Percentiles rank a stretch among this genome's conserved stretches.
Conservation (phyloP, 192 early-diverging fungal genomes). For the Phlyctochytrium arcticum region DNA sequence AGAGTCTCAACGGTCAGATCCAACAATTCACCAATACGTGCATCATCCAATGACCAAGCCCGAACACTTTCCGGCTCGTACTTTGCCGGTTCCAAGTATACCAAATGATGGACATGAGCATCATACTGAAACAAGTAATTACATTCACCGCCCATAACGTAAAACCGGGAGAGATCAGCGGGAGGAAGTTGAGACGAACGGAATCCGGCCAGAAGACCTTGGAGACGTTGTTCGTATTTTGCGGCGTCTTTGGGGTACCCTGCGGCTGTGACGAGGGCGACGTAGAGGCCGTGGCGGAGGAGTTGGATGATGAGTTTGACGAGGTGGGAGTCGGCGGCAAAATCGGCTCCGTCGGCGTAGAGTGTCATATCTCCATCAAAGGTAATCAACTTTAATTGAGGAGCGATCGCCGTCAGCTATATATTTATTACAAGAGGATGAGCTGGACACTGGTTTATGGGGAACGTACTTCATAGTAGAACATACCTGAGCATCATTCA, state of each 20-base stretch:
- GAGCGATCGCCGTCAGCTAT: constrained; percentile 58
- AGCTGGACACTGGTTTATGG: background rate
- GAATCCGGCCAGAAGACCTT: constrained; percentile 71
- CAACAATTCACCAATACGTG: constrained; percentile 46
- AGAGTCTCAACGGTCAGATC: constrained; percentile 73
- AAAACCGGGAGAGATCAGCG: constrained; percentile 60
- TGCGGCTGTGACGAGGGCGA: constrained; percentile 90
- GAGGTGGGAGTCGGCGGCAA: constrained; percentile 64
- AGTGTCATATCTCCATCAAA: constrained; percentile 96
- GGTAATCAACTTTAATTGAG: constrained; percentile 70
- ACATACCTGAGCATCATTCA: constrained; percentile 86
- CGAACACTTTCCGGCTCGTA: constrained; percentile 31
- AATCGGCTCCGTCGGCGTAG: constrained; percentile 84
- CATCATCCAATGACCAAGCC: constrained; percentile 24
- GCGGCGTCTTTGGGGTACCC: constrained; percentile 71
- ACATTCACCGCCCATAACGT: constrained; percentile 84
- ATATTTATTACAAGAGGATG: background rate
- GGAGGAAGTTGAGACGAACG: constrained; percentile 38
- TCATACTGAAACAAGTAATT: constrained; percentile 83
- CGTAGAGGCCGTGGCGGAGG: constrained; percentile 58
- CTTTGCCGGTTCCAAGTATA: constrained; percentile 55
- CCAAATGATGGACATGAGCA: constrained; percentile 48
- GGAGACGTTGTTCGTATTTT: constrained; percentile 73
- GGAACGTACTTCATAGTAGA: no score
- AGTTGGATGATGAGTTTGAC: constrained; percentile 64